phyloP scores from a whole-genome alignment of 306 rosid species.

The Senna siamea region DNA sequence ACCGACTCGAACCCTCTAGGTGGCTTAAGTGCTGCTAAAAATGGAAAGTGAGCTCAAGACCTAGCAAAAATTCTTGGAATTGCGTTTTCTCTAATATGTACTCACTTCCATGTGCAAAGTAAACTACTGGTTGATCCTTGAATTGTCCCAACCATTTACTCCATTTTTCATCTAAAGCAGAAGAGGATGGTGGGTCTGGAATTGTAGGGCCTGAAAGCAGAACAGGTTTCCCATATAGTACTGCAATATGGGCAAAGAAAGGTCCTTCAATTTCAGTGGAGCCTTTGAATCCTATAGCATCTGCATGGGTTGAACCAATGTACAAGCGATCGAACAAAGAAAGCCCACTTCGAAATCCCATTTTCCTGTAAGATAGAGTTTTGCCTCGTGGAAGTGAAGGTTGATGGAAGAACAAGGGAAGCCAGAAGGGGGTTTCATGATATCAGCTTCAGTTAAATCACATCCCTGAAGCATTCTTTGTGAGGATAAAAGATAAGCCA shows the following conservation, averaged over 20 bases:
- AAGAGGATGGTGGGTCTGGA: not conserved
- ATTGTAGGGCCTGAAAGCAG: not conserved
- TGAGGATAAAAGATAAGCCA: too few species aligned
- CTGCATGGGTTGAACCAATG: too few species aligned
- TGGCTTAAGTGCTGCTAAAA: not conserved
- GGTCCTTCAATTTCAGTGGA: constrained; percentile 15
- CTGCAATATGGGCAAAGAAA: not conserved
- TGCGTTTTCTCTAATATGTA: not conserved
- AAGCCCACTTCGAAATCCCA: too few species aligned
- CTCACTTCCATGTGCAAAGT: constrained; percentile 31
- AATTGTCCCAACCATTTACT: not conserved
- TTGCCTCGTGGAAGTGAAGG: constrained; percentile 24
- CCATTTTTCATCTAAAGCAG: not conserved
- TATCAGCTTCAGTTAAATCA: too few species aligned
- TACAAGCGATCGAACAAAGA: too few species aligned
- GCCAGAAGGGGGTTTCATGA: not conserved
- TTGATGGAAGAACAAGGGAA: not conserved
- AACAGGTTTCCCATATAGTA: not conserved
- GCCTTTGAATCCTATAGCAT: too few species aligned
- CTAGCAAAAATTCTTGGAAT: constrained; percentile 17
- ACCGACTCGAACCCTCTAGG: not conserved
- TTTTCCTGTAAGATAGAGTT: too few species aligned
- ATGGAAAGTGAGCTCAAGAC: not conserved
- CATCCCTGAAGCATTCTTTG: too few species aligned
- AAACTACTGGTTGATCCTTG: not conserved